phyloP scores from a whole-genome alignment of 1,284 basidiomycete species.

The Ustilago vetiveriae region DNA sequence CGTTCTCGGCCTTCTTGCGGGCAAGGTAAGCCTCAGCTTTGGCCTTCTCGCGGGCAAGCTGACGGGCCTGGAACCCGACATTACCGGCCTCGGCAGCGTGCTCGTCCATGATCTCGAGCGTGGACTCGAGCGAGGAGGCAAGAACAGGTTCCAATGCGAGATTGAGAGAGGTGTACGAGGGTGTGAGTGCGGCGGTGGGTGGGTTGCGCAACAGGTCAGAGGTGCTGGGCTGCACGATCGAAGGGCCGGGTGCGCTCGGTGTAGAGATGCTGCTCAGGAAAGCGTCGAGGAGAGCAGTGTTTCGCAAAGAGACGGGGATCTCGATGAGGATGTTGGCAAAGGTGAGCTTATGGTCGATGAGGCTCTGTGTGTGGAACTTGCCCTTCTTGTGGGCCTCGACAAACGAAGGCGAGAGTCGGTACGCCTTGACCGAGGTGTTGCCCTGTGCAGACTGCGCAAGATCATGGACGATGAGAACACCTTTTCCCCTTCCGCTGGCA shows the following conservation, averaged over 20 bases:
- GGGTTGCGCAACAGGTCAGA: conserved; percentile 56
- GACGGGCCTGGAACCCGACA: conserved; percentile 87
- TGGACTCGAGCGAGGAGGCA: conserved; percentile 63
- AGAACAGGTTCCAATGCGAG: conserved; percentile 65
- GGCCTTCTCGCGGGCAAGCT: conserved; percentile 87
- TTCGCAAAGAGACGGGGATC: conserved; percentile 87
- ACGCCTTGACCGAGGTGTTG: conserved; percentile 90
- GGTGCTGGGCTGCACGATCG: conserved; percentile 54
- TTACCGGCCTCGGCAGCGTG: conserved; percentile 72
- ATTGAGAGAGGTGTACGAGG: conserved; percentile 61
- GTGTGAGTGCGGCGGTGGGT: conserved; percentile 55
- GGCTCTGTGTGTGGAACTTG: conserved; percentile 84
- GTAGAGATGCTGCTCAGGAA: conserved; percentile 80
- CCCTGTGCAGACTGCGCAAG: conserved; percentile 73
- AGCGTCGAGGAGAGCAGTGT: conserved; percentile 83
- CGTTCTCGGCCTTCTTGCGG: conserved; percentile 82
- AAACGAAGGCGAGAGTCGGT: conserved; percentile 84
- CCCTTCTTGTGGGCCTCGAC: conserved; percentile 84
- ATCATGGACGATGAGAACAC: conserved; percentile 65
- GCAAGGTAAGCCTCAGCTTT: conserved; percentile 76
- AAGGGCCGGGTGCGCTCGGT: conserved; percentile 65
- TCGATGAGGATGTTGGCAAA: conserved; percentile 90
- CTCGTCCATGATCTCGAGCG: conserved; percentile 64
- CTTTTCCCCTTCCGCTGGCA: conserved; percentile 60
- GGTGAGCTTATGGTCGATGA: conserved; percentile 85